These are phyloP conservation scores for Rhodotorula babjevae DNA, from an alignment of 768 basidiomycete species.

Conservation along the genomic window DNA sequence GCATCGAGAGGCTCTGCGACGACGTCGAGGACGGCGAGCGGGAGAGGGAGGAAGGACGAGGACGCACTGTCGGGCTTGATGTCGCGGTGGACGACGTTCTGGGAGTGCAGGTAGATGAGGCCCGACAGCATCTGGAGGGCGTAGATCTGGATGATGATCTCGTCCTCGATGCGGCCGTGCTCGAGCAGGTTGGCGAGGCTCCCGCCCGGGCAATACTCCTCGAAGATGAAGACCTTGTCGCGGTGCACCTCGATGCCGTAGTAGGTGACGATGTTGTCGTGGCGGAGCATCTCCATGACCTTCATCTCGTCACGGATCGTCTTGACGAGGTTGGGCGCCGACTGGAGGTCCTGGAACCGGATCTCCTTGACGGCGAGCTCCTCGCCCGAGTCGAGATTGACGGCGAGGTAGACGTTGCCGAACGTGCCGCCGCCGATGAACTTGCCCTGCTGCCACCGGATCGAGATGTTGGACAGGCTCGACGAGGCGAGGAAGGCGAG, in stretches of 20 bases:
- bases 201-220: conserved; percentile 96
- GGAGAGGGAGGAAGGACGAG: neutral
- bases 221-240: conserved; percentile 97
- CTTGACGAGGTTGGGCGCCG: conserved; percentile 77
- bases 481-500: conserved; percentile 90
- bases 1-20: too few relatives aligned
- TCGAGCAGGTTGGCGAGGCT: conserved; percentile 82
- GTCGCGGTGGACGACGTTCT: conserved; percentile 89
- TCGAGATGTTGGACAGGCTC: conserved; percentile 79
- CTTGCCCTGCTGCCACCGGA: conserved; percentile 95
- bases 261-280: conserved; percentile 96
- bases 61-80: conserved; percentile 95
- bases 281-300: conserved; percentile 96
- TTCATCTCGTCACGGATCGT: conserved; percentile 93
- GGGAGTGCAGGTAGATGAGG: conserved; percentile 83
- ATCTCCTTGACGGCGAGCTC: conserved; percentile 99
- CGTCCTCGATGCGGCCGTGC: conserved; percentile 92
- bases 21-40: too few relatives aligned
- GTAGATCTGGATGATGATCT: conserved; percentile 89
- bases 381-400: conserved; percentile 90
- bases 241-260: conserved; percentile 98
- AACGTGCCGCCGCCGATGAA: conserved; percentile 99
- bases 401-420: conserved; percentile 97
- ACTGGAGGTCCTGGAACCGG: conserved; percentile 87
- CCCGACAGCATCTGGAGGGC: conserved; percentile 96